These are phyloP conservation scores for Carex pumila DNA, from an alignment of 176 grass and related monocot species.

Conservation along the genomic window DNA sequence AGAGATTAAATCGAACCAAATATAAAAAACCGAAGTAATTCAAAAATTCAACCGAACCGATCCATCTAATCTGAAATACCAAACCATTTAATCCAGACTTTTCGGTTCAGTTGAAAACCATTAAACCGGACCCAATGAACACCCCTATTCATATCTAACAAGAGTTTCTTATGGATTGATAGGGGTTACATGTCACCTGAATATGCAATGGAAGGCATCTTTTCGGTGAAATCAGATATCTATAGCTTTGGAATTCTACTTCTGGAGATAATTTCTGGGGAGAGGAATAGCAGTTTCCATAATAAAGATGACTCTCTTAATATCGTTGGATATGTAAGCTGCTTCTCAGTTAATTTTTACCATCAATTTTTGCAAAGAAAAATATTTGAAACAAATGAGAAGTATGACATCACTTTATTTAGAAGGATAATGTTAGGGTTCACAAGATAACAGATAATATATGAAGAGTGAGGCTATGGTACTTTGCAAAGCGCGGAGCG, in stretches of 20 bases:
- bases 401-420: background rate
- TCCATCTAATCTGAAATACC: too few relatives aligned
- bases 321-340: conserved; percentile 52
- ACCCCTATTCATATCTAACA: background rate
- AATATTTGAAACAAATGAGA: background rate
- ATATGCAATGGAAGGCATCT: conserved; percentile 53
- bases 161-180: background rate
- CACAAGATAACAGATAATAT: background rate
- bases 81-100: too few relatives aligned
- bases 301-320: conserved; percentile 34
- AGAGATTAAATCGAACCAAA: too few relatives aligned
- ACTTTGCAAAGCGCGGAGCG: too few relatives aligned
- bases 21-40: too few relatives aligned
- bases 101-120: too few relatives aligned
- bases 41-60: too few relatives aligned
- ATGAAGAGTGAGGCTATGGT: too few relatives aligned
- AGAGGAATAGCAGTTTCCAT: conserved; percentile 36
- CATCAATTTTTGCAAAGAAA: background rate
- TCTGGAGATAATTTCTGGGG: conserved; percentile 45
- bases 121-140: too few relatives aligned
- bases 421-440: background rate
- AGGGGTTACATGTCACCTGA: conserved; percentile 61
- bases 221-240: conserved; percentile 54
- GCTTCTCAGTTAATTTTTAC: background rate
- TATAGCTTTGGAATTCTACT: conserved; percentile 49